A percentile compares a stretch with the other conserved stretches of the same genome.
Conservation (phyloP, 2,329 filamentous ascomycete species). For the Fusarium duplospermum region DNA sequence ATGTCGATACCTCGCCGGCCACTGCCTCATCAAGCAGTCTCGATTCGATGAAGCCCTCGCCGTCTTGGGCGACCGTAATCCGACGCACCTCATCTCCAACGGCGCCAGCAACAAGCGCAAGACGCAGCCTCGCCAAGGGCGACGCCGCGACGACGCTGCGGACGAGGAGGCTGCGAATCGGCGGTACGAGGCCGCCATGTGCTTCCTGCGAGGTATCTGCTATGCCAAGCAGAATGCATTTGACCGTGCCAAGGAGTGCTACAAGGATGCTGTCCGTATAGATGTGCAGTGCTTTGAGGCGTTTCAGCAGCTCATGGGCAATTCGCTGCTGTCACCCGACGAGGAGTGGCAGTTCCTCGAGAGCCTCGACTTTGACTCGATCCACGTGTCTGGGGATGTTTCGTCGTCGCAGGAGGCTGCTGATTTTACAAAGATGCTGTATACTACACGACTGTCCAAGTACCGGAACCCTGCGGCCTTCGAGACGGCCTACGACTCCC, state of each 20-base stretch:
- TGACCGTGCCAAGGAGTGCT: conserved; percentile 96
- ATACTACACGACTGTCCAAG: conserved; percentile 94
- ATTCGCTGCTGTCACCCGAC: conserved; percentile 87
- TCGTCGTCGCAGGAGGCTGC: conserved; percentile 85
- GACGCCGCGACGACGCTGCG: conserved; percentile 49
- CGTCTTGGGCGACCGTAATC: conserved; percentile 91
- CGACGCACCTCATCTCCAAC: conserved; percentile 84
- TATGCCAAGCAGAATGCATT: conserved; percentile 98
- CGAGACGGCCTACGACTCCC: conserved; percentile 85
- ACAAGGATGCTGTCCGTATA: conserved; percentile 96
- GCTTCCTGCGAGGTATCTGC: conserved; percentile 91
- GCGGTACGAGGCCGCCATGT: conserved; percentile 96
- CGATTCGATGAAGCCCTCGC: conserved; percentile 89
- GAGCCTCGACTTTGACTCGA: conserved; percentile 88
- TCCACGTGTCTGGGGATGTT: conserved; percentile 73
- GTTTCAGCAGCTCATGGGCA: conserved; percentile 97
- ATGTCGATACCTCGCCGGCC: conserved; percentile 91
- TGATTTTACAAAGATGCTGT: conserved; percentile 94
- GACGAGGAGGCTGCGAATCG: conserved; percentile 79
- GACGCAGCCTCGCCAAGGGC: conserved; percentile 49
- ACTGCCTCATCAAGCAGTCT: conserved; percentile 93
- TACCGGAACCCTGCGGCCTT: conserved; percentile 90
- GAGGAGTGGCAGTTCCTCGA: conserved; percentile 93
- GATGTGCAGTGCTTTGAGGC: conserved; percentile 99
- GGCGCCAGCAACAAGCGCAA: conserved; percentile 54